phyloP scores from a whole-genome alignment of 805 yeast genomes.

The Wickerhamomyces pijperi region DNA sequence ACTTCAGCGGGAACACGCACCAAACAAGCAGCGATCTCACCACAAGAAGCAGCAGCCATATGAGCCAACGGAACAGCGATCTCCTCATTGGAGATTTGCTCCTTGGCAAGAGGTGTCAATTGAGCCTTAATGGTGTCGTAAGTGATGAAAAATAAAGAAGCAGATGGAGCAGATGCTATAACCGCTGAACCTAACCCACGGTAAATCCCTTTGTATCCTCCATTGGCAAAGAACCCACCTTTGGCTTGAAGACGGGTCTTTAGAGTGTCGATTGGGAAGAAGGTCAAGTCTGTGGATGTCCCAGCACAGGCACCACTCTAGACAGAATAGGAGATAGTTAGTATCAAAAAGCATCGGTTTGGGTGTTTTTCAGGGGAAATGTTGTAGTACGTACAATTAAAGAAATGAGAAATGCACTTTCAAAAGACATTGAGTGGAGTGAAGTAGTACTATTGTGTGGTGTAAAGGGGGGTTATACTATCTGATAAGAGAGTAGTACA shows the following conservation, averaged over 20 bases:
- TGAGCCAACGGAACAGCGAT: constrained; percentile 40
- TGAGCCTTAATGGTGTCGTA: constrained; percentile 63
- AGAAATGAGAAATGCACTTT: neutral
- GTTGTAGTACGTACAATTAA: neutral
- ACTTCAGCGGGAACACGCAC: constrained; percentile 97
- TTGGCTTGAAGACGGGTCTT: constrained; percentile 92
- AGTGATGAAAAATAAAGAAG: constrained; percentile 67
- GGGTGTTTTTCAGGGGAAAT: no score
- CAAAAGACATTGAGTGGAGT: neutral
- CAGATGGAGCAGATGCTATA: constrained; percentile 89
- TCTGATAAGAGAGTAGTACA: no score
- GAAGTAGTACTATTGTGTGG: no score
- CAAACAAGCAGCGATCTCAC: constrained; percentile 87
- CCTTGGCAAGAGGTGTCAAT: constrained; percentile 27
- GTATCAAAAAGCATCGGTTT: neutral
- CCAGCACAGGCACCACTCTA: constrained; percentile 92
- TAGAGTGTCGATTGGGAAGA: constrained; percentile 92
- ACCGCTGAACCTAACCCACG: constrained; percentile 89
- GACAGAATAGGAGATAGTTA: neutral
- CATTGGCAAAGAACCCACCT: constrained; percentile 88
- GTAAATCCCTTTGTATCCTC: constrained; percentile 88
- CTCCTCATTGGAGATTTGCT: constrained; percentile 15
- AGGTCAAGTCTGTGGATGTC: constrained; percentile 85
- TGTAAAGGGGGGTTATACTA: no score
- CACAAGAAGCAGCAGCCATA: constrained; percentile 80